Base-by-base conservation (phyloP, 192 early-diverging fungal species). In the Coemansia sp. region DNA sequence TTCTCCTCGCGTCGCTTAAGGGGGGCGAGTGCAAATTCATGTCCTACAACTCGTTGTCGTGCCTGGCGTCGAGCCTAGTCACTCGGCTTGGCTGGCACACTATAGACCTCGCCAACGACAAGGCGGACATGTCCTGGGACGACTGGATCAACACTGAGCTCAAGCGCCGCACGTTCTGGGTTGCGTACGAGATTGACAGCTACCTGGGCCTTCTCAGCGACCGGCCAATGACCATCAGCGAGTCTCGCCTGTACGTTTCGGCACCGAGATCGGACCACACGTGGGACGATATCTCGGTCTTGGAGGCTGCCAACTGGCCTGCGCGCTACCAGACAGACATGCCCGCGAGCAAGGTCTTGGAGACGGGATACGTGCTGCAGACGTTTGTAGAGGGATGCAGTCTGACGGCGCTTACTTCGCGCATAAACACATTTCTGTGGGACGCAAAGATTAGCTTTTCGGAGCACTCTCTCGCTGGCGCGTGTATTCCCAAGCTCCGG, bases 11-110 rank as follows among this genome's bases (percentile, higher is more conserved):
- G 0, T 71, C 77, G 45, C 65, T 74, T 19, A 70, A 60, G 20
- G 77, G 77, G 11, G 77, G 77, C 27, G 77, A 80, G 36, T 63
- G 68, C 36, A 46, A 70, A n/a, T 80, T 74, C 19, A 60, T 74
- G 40, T 70, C 73, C 43, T 80, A 80, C 68, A 80, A 80, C 62
- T 57, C 68, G 31, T 43, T 80, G 38, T 15, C 68, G 7, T 70
- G 68, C 19, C 40, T 80, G 53, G 67, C 77, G 0, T 35, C 64
- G 4, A 80, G 72, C 27, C 58, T 74, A 37, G 72, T 80, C 8
- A 65, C 53, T 11, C 64, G 72, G 14, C 65, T 74, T 1, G 77
- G 77, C 4, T 80, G 77, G 77, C 68, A 78, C 19, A 73, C 63
- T 40, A 27, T 78, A 8, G 76, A 78, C 39, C 22, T 62, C 17